Evolutionary conservation across 2,329 filamentous ascomycete species (phyloP).

Genomic region (Xylaria hypoxylon): DNA sequence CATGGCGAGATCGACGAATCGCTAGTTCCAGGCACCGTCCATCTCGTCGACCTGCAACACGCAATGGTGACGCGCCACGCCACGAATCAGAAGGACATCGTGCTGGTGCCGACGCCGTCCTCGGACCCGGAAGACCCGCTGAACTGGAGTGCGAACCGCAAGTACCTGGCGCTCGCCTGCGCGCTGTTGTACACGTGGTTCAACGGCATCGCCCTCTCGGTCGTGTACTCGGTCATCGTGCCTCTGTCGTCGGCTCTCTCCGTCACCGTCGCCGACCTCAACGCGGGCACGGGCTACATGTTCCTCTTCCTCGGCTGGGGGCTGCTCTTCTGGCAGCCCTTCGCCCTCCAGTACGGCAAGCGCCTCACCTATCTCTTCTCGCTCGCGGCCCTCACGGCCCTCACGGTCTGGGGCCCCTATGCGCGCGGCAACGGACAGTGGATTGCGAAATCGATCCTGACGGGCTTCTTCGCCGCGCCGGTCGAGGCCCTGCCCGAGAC

Average conservation of each 20-base stretch:
- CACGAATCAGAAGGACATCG: slow-evolving; percentile 55
- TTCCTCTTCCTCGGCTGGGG: slow-evolving; percentile 59
- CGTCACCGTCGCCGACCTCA: slow-evolving; percentile 46
- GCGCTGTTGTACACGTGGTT: slow-evolving; percentile 53
- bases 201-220: slow-evolving; percentile 54
- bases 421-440: slow-evolving; percentile 56
- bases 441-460: slow-evolving; percentile 59
- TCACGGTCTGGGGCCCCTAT: slow-evolving; percentile 55
- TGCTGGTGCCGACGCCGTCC: slow-evolving; percentile 63
- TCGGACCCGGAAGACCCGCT: slow-evolving; percentile 65
- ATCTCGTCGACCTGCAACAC: slow-evolving; percentile 55
- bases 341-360: slow-evolving; percentile 60
- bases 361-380: slow-evolving; percentile 55
- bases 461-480: slow-evolving; percentile 58
- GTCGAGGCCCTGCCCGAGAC: slow-evolving; percentile 61
- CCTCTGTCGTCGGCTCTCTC: slow-evolving; percentile 44
- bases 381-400: slow-evolving; percentile 49
- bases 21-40: slow-evolving; percentile 56
- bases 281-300: slow-evolving; percentile 51
- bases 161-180: slow-evolving; percentile 47
- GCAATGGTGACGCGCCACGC: slow-evolving; percentile 51
- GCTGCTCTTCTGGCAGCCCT: slow-evolving; percentile 61
- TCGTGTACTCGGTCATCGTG: slow-evolving; percentile 50
- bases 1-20: slow-evolving; percentile 46
- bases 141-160: slow-evolving; percentile 57